A percentile compares a stretch with the other conserved stretches of the same genome.
Evolutionary conservation across 495 filamentous ascomycete genomes (phyloP).

Genomic region (Talaromyces wortmannii): DNA sequence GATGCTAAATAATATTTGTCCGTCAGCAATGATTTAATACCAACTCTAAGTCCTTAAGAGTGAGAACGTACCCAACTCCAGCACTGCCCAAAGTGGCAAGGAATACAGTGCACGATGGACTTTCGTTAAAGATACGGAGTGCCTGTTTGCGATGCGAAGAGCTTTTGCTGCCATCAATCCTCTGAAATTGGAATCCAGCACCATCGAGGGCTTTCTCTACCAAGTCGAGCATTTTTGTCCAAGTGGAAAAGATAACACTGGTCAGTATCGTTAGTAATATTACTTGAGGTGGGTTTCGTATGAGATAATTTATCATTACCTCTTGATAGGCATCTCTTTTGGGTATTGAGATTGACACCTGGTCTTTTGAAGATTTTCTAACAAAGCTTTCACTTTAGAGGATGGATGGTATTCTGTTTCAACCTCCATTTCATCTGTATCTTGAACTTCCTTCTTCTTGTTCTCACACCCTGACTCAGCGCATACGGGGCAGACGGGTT

Average conservation of each 20-base stretch:
- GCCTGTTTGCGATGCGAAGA: slow-evolving; percentile 1
- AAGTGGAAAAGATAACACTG: slow-evolving; percentile 27
- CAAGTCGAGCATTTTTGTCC: slow-evolving; percentile 34
- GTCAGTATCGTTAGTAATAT: neutral
- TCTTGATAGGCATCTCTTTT: neutral
- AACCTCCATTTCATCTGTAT: neutral
- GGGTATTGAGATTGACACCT: neutral
- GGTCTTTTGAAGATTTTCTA: neutral
- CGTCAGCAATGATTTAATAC: neutral
- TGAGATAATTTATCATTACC: neutral
- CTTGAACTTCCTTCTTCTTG: neutral
- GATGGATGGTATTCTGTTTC: neutral
- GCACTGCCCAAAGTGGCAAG: slow-evolving; percentile 19
- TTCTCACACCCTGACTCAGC: neutral
- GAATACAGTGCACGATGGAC: slow-evolving; percentile 15
- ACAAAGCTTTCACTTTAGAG: neutral
- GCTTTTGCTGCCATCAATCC: slow-evolving; percentile 14
- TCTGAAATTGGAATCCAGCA: neutral
- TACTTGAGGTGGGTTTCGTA: neutral
- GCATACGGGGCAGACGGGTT: neutral
- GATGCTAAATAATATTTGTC: neutral
- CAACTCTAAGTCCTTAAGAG: neutral
- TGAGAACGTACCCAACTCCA: slow-evolving; percentile 19
- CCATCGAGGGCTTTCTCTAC: slow-evolving; percentile 11
- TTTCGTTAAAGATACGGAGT: slow-evolving; percentile 9